These are phyloP conservation scores for Phytophthora citrophthora DNA, from an alignment of 352 stramenopile species.

Conservation along the genomic window DNA sequence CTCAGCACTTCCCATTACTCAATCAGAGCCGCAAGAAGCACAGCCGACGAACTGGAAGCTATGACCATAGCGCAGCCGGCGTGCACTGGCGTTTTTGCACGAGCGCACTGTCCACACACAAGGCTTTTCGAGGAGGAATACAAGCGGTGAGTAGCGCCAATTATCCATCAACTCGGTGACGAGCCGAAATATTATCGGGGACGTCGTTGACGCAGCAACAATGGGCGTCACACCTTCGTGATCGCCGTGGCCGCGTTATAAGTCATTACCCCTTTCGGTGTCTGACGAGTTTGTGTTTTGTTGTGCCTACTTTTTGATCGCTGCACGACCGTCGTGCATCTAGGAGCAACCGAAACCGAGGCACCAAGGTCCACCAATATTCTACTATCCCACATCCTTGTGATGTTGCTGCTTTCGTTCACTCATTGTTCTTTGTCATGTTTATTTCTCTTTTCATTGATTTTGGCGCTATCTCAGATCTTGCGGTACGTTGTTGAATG, in stretches of 20 bases:
- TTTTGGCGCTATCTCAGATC: too few species aligned
- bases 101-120: constrained; percentile 45
- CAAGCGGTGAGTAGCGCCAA: constrained; percentile 51
- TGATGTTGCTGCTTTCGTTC: neutral
- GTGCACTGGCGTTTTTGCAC: constrained; percentile 53
- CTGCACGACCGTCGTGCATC: neutral
- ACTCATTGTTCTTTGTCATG: too few species aligned
- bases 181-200: constrained; percentile 15
- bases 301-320: too few species aligned
- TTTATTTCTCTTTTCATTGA: too few species aligned
- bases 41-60: neutral
- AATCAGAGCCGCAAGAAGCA: constrained; percentile 8
- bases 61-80: constrained; percentile 25
- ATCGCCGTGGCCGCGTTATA: neutral
- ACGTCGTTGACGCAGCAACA: neutral
- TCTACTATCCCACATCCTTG: neutral
- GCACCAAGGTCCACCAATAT: constrained; percentile 40
- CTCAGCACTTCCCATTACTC: constrained; percentile 2
- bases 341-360: constrained; percentile 56
- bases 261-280: neutral
- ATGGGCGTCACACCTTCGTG: too few species aligned
- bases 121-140: constrained; percentile 63
- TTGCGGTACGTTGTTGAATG: neutral
- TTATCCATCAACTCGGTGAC: neutral
- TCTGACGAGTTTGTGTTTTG: constrained; percentile 13